Percentiles rank a stretch among this genome's conserved stretches.
Conservation (phyloP, 495 filamentous ascomycete genomes). For the Annulohypoxylon stygium region DNA sequence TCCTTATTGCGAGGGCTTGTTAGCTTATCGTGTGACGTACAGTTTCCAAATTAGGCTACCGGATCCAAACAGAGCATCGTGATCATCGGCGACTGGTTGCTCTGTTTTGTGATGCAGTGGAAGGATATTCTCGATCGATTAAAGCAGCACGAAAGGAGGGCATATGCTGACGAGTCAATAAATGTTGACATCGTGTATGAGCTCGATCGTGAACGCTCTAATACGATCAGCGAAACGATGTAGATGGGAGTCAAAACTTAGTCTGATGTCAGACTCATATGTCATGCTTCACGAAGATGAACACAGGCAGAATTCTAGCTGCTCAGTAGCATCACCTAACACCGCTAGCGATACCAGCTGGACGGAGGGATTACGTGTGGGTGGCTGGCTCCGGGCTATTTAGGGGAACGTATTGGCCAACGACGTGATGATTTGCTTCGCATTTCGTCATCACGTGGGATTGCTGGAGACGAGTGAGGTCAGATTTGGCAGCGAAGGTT, state of each 20-base stretch:
- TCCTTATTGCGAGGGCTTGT: conserved; percentile 4
- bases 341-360: neutral
- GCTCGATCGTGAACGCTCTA: neutral
- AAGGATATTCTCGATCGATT: conserved; percentile 6
- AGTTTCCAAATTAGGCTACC: conserved; percentile 21
- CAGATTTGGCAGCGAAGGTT: conserved; percentile 30
- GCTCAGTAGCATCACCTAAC: conserved; percentile 5
- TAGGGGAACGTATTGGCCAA: conserved; percentile 10
- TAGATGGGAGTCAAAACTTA: conserved; percentile 17
- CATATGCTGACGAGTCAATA: conserved; percentile 13
- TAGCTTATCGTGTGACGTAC: conserved; percentile 37
- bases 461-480: conserved; percentile 40
- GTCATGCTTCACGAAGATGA: conserved; percentile 32
- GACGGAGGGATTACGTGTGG: conserved; percentile 18
- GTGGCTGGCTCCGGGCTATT: neutral
- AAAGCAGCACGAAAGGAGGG: conserved; percentile 16
- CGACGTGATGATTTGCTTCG: conserved; percentile 37
- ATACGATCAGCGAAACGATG: conserved; percentile 21
- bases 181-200: conserved; percentile 14
- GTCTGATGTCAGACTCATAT: conserved; percentile 47
- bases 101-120: conserved; percentile 1
- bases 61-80: conserved; percentile 20
- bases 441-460: conserved; percentile 48
- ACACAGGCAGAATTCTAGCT: conserved; percentile 18
- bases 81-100: conserved; percentile 8